Percentiles rank a stretch among this genome's conserved stretches.
These are phyloP conservation scores for Carex parvula DNA, from an alignment of 176 grass and related monocot species.

Conservation along the genomic window DNA sequence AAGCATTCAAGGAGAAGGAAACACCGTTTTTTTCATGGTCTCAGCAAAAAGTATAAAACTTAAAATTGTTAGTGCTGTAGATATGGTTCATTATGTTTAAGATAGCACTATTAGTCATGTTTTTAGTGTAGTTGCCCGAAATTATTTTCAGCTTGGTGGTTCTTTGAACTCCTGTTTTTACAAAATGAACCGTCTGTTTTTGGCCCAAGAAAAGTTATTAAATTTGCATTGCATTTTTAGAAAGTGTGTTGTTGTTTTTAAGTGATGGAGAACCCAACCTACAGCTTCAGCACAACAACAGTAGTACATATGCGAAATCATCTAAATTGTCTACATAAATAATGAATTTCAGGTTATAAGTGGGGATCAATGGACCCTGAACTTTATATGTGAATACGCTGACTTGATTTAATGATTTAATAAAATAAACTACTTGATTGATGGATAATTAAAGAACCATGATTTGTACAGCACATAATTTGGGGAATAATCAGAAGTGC, in stretches of 20 bases:
- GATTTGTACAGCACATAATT: neutral
- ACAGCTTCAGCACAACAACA: too few species aligned
- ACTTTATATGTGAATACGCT: neutral
- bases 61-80: neutral
- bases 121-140: neutral
- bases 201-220: neutral
- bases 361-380: neutral
- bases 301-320: neutral
- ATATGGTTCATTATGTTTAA: neutral
- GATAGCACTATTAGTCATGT: neutral
- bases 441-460: neutral
- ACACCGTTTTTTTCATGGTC: slow-evolving; percentile 87
- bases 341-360: neutral
- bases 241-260: neutral
- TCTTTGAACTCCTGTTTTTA: neutral
- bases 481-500: neutral
- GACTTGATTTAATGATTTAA: neutral
- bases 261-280: neutral
- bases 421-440: neutral
- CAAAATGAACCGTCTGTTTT: neutral
- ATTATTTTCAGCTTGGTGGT: neutral
- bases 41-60: slow-evolving; percentile 43
- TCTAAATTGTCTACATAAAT: neutral
- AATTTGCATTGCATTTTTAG: neutral
- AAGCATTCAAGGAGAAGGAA: slow-evolving; percentile 87